Conservation (phyloP, 148 eudicot species). For the Diospyros lotus region DNA sequence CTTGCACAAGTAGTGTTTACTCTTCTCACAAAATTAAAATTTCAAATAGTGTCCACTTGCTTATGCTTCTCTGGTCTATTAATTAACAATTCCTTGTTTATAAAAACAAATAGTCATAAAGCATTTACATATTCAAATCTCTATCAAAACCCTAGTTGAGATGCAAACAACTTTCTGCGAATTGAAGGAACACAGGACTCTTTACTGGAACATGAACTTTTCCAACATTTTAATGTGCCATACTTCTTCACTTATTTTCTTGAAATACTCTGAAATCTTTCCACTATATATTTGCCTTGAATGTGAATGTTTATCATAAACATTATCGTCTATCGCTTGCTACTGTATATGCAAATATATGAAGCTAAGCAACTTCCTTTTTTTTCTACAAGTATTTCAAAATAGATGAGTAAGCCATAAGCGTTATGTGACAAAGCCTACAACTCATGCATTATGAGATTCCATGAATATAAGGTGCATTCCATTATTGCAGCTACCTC, state of each 20-base stretch:
- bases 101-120: neutral
- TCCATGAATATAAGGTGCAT: neutral
- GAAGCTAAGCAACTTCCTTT: neutral
- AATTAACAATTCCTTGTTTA: neutral
- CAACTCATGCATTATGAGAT: slow-evolving; percentile 1
- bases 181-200: neutral
- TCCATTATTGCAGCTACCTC: neutral
- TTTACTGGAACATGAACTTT: neutral
- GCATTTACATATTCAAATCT: neutral
- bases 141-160: neutral
- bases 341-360: neutral
- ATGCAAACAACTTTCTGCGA: neutral
- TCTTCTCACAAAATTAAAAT: neutral
- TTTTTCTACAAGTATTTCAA: too few species aligned
- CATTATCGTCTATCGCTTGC: neutral
- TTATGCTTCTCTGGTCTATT: neutral
- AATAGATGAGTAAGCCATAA: neutral
- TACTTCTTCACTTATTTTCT: too few species aligned
- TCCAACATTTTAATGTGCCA: neutral
- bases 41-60: neutral
- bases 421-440: neutral
- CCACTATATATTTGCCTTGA: too few species aligned
- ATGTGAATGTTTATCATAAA: neutral
- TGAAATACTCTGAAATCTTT: neutral
- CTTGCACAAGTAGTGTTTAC: neutral